phyloP scores from a whole-genome alignment of 1,284 basidiomycete species.

The Termitomyces sp. region DNA sequence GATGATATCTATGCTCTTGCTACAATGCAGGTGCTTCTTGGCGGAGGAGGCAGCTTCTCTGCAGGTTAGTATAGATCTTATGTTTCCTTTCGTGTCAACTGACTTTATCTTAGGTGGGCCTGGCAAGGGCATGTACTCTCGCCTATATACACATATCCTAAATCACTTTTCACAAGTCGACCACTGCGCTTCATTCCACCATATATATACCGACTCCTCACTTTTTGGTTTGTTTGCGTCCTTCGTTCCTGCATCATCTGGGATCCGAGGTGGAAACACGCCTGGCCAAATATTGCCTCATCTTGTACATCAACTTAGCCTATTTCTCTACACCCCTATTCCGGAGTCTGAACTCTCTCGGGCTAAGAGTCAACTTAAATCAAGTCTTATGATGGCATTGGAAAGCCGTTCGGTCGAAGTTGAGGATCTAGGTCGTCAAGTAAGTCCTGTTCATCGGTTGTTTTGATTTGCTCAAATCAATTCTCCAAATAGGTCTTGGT shows the following conservation, averaged over 20 bases:
- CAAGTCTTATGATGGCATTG: conserved; percentile 91
- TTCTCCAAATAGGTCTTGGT: conserved; percentile 67
- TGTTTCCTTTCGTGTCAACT: conserved; percentile 14
- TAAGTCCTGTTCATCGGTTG: conserved; percentile 24
- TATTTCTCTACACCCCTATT: conserved; percentile 66
- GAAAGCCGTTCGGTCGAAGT: conserved; percentile 90
- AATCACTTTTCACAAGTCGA: conserved; percentile 94
- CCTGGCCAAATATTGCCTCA: conserved; percentile 76
- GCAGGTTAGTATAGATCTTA: conserved; percentile 52
- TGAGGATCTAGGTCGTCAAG: conserved; percentile 83
- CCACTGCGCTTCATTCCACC: conserved; percentile 97
- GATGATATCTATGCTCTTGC: conserved; percentile 94
- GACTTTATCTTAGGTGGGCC: conserved; percentile 64
- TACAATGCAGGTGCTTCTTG: conserved; percentile 92
- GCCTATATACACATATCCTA: conserved; percentile 95
- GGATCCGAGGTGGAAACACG: conserved; percentile 52
- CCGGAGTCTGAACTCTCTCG: conserved; percentile 70
- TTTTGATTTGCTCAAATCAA: conserved; percentile 2
- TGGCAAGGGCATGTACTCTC: conserved; percentile 99
- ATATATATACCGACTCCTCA: conserved; percentile 94
- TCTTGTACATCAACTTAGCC: conserved; percentile 79
- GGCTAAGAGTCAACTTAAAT: conserved; percentile 96
- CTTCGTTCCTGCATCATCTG: conserved; percentile 71
- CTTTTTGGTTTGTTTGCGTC: conserved; percentile 92
- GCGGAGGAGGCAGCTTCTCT: conserved; percentile 94